Percentiles rank a stretch among this genome's conserved stretches.
Evolutionary conservation across 768 basidiomycete genomes (phyloP).

Genomic region (Tricholoma matsutake): DNA sequence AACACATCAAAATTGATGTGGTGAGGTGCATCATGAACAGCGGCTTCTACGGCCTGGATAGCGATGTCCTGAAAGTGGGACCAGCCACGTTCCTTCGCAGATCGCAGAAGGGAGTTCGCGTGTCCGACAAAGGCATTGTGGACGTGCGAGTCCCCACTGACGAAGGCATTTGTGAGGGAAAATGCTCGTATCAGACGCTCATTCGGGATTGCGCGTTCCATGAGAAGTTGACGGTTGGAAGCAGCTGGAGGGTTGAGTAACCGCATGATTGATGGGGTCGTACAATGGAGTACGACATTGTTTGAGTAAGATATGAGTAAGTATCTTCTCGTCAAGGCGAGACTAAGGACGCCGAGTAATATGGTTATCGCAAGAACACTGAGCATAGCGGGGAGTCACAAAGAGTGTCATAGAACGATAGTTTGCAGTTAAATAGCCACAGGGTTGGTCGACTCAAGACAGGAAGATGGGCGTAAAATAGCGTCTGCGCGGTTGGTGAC

Average conservation of each 20-base stretch:
- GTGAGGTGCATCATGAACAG: constrained; percentile 10
- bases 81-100: constrained; percentile 31
- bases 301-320: neutral
- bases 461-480: neutral
- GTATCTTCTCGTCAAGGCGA: neutral
- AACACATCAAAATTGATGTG: constrained; percentile 33
- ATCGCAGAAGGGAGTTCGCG: constrained; percentile 28
- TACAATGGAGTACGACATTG: neutral
- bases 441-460: neutral
- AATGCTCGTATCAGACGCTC: constrained; percentile 32
- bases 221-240: constrained; percentile 17
- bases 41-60: constrained; percentile 26
- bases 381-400: constrained; percentile 6
- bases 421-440: constrained; percentile 1
- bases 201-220: constrained; percentile 35
- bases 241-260: constrained; percentile 13
- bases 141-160: constrained; percentile 32
- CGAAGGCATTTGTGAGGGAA: constrained; percentile 49
- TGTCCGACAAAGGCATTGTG: constrained; percentile 34
- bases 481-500: neutral
- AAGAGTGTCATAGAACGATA: constrained; percentile 1
- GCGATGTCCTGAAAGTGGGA: constrained; percentile 27
- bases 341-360: neutral
- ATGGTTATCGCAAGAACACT: constrained; percentile 2
- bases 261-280: neutral